A percentile compares a stretch with the other conserved stretches of the same genome.
Conservation (phyloP, 129 eudicot genomes). For the Arctium lappa region DNA sequence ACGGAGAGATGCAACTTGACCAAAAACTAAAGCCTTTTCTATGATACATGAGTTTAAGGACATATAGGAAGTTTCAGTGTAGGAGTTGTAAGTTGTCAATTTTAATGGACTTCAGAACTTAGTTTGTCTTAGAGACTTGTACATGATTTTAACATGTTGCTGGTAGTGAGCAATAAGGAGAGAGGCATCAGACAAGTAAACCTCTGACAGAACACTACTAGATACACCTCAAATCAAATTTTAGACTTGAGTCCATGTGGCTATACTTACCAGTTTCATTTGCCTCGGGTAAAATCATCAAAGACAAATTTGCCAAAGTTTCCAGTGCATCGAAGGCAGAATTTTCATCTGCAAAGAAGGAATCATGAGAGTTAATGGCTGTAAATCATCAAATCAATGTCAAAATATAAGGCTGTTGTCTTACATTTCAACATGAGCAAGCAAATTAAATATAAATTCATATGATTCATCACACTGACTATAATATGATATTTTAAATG, state of each 20-base stretch:
- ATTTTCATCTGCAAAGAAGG: conserved; percentile 58
- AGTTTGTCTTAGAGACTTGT: not conserved
- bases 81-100: not conserved
- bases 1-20: not conserved
- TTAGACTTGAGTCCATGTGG: not conserved
- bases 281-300: conserved; percentile 64
- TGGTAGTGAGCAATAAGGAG: not conserved
- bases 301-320: conserved; percentile 82
- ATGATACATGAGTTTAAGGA: not conserved
- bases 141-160: not conserved
- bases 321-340: conserved; percentile 85
- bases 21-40: not conserved
- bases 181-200: not conserved
- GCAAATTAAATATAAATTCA: not conserved
- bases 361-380: conserved; percentile 5
- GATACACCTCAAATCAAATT: not conserved
- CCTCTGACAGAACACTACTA: not conserved
- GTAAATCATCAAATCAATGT: not conserved
- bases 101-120: not conserved
- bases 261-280: conserved; percentile 61
- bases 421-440: not conserved
- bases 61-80: not conserved
- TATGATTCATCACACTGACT: conserved; percentile 2
- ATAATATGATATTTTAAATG: not conserved
- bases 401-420: conserved; percentile 4